These are phyloP conservation scores for Clitopilus hobsonii DNA, from an alignment of 768 basidiomycete species.

Conservation along the genomic window DNA sequence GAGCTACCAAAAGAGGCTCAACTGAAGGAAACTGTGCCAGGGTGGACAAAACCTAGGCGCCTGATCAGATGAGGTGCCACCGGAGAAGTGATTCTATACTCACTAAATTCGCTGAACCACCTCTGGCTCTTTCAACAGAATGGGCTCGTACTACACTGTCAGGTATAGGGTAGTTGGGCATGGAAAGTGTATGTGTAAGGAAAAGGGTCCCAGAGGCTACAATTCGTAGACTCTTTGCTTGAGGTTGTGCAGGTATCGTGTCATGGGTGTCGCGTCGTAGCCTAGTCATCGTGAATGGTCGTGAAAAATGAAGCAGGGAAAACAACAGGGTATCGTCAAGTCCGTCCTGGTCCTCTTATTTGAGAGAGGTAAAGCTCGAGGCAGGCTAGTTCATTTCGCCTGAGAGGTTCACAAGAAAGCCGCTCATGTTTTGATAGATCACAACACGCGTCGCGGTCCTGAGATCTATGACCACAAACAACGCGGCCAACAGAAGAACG, in stretches of 20 bases:
- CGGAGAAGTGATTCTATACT: background rate
- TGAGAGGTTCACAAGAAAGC: slow-evolving; percentile 2
- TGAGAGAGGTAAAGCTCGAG: background rate
- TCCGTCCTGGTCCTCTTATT: background rate
- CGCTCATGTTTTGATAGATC: background rate
- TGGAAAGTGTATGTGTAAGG: slow-evolving; percentile 63
- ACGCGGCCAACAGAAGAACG: background rate
- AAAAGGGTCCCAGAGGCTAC: slow-evolving; percentile 81
- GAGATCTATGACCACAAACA: background rate
- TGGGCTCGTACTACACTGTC: slow-evolving; percentile 63
- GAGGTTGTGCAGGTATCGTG: slow-evolving; percentile 16
- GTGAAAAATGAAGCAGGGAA: slow-evolving; percentile 1
- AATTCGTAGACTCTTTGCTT: slow-evolving; percentile 53
- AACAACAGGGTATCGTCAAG: background rate
- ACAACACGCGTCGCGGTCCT: background rate
- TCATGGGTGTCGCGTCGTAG: slow-evolving; percentile 40
- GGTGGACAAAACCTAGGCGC: slow-evolving; percentile 50
- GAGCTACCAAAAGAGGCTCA: slow-evolving; percentile 68
- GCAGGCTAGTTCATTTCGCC: slow-evolving; percentile 12
- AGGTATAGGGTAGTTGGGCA: slow-evolving; percentile 57
- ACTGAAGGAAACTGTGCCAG: slow-evolving; percentile 66
- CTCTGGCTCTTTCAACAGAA: slow-evolving; percentile 60
- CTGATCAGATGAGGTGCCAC: slow-evolving; percentile 2
- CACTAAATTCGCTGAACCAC: slow-evolving; percentile 67
- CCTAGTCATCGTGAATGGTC: slow-evolving; percentile 34